Conservation (phyloP, 495 filamentous ascomycete genomes). For the Achaetomiella virescens region DNA sequence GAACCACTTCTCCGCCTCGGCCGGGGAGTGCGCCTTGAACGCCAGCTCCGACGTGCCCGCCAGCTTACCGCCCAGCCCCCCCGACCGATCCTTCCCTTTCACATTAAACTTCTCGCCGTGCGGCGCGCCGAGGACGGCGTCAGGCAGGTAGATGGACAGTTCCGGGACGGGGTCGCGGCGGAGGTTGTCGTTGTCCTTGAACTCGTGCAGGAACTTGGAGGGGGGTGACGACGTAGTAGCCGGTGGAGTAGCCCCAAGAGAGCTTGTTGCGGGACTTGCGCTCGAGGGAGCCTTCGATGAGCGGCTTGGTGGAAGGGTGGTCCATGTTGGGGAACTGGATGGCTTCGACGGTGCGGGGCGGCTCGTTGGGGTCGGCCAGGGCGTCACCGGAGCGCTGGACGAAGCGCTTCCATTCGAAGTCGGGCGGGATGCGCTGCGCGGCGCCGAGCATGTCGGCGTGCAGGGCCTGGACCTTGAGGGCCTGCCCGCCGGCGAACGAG, state of each 20-base stretch:
- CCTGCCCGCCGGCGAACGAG: constrained; percentile 66
- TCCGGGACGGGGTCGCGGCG: constrained; percentile 77
- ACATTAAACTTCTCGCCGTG: constrained; percentile 81
- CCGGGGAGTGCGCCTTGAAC: constrained; percentile 62
- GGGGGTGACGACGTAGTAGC: constrained; percentile 88
- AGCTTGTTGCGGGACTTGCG: constrained; percentile 75
- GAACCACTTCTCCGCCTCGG: constrained; percentile 77
- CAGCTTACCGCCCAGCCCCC: constrained; percentile 46
- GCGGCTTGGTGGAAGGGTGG: constrained; percentile 68
- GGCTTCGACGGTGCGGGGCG: constrained; percentile 61
- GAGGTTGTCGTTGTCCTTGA: constrained; percentile 86
- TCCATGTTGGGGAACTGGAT: constrained; percentile 84
- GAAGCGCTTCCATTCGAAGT: constrained; percentile 92
- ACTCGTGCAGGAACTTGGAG: constrained; percentile 84
- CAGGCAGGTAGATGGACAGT: constrained; percentile 84
- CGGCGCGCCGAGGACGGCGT: constrained; percentile 71
- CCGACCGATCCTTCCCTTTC: constrained; percentile 79
- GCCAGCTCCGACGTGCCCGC: constrained; percentile 46
- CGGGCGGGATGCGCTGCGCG: constrained; percentile 73
- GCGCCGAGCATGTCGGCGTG: constrained; percentile 75
- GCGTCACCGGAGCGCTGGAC: constrained; percentile 55
- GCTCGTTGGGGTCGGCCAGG: constrained; percentile 73
- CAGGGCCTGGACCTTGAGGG: constrained; percentile 71
- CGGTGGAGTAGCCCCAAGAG: constrained; percentile 66
- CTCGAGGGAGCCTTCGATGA: constrained; percentile 83